Base-by-base conservation (phyloP, 805 yeast genomes). In the Candida taoyuanica region DNA sequence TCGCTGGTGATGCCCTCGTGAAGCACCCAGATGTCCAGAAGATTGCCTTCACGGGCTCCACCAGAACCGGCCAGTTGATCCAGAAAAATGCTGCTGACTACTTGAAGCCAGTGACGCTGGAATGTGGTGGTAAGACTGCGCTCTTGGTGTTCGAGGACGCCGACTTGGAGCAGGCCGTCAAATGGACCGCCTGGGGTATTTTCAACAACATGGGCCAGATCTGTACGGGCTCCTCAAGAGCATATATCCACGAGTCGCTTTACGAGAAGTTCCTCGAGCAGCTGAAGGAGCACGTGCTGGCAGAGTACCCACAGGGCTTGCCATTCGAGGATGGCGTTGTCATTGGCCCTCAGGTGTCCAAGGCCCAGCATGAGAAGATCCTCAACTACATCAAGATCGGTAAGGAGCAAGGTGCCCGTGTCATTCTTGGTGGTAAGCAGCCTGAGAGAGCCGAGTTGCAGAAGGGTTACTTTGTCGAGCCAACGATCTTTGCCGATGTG, bases 171-270 rank as follows among this genome's bases (percentile, higher is more conserved):
- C 63, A 62, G 43, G 74, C 76, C 29, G 64, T 67, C 23, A 68
- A 71, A 47, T 74, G 78, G 73, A 71, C 72, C 4, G 71, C 68
- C 33, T 53, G 65, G 43, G 81, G 80, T 53, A 74, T 76, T 45
- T 75, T 75, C 64, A 69, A 64, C 62, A 76, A 76, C 62, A 67
- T 76, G 53, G 83, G 83, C 47, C 81, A 76, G 60, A 78, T 76
- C 45, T 76, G 83, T 59, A 73, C 80, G 34, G 81, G 81, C 39
- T 77, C 81, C 40, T 74, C 81, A 17, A 68, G 81, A 61, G 62
- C 75, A 33, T 74, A 73, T 49, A 64, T 76, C 42, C 81, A 76
- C 50, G 77, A 73, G 43, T 67, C 67, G 13, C 57, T 74, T 42
- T 74, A 76, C 58, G 78, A 76, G 42, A 63, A 70, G 52, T 68